Conservation (phyloP, 2,329 filamentous ascomycete species). For the Diaporthe sp. region DNA sequence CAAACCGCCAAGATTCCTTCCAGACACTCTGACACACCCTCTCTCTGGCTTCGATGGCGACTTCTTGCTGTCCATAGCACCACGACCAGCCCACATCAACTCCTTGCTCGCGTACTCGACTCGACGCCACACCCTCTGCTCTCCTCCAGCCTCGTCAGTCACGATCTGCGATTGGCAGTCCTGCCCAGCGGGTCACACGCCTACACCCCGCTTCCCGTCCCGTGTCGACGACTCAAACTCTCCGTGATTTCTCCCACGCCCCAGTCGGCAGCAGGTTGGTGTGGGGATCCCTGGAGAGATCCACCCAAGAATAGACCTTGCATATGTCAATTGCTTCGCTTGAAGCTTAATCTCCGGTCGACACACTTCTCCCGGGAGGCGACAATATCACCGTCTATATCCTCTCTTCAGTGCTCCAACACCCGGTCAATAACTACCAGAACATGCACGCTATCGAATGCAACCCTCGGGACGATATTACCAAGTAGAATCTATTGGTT, state of each 20-base stretch:
- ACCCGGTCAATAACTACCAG: background rate
- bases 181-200: conserved; percentile 16
- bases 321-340: conserved; percentile 32
- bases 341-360: conserved; percentile 30
- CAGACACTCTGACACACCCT: conserved; percentile 30
- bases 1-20: conserved; percentile 28
- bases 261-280: background rate
- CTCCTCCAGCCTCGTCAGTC: conserved; percentile 11
- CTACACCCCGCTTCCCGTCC: conserved; percentile 24
- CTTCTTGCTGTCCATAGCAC: background rate
- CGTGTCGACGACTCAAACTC: conserved; percentile 24
- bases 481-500: background rate
- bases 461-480: background rate
- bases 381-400: background rate
- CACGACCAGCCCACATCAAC: conserved; percentile 9
- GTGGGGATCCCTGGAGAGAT: conserved; percentile 26
- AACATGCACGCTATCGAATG: background rate
- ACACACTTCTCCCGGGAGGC: background rate
- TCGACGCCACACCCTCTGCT: conserved; percentile 9
- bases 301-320: conserved; percentile 31
- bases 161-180: conserved; percentile 23
- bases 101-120: background rate
- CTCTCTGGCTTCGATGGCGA: conserved; percentile 5
- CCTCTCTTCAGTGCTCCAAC: background rate
- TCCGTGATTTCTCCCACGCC: conserved; percentile 5